These are phyloP conservation scores for Schizopora paradoxa DNA, from an alignment of 1,284 basidiomycete genomes.

Conservation along the genomic window DNA sequence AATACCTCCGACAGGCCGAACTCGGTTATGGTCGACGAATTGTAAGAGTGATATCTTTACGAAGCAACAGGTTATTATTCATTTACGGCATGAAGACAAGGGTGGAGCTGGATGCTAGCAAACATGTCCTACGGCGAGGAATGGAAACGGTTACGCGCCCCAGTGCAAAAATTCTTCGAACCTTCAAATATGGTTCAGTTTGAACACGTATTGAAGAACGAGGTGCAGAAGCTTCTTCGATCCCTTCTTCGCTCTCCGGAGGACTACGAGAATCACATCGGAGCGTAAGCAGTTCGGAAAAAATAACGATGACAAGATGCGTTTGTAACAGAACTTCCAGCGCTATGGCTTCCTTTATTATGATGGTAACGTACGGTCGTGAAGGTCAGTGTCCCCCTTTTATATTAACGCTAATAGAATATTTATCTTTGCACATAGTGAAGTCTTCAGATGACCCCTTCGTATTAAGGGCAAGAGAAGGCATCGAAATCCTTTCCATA, in stretches of 20 bases:
- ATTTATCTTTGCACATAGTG: not conserved
- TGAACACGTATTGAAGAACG: constrained; percentile 26
- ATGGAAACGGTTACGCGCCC: constrained; percentile 33
- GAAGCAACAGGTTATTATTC: not conserved
- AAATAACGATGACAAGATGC: no score
- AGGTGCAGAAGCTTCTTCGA: constrained; percentile 27
- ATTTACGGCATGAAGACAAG: constrained; percentile 17
- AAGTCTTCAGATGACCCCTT: constrained; percentile 17
- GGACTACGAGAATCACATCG: constrained; percentile 24
- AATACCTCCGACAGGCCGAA: constrained; percentile 35
- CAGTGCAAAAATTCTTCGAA: constrained; percentile 29
- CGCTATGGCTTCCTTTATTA: constrained; percentile 4
- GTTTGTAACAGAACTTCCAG: no score
- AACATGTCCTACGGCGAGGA: constrained; percentile 30
- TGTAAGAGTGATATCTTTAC: constrained; percentile 15
- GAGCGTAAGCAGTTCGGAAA: constrained; percentile 22
- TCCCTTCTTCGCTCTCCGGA: constrained; percentile 27
- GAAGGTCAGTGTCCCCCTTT: constrained; percentile 15
- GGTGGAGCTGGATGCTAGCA: constrained; percentile 30
- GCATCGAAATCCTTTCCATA: not conserved
- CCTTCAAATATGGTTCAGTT: constrained; percentile 24
- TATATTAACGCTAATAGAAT: not conserved
- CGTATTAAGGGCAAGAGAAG: not conserved
- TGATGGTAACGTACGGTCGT: constrained; percentile 10
- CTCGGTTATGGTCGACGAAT: constrained; percentile 29